phyloP scores from a whole-genome alignment of 192 early-diverging fungal genomes.

The Entomortierella parvispora region DNA sequence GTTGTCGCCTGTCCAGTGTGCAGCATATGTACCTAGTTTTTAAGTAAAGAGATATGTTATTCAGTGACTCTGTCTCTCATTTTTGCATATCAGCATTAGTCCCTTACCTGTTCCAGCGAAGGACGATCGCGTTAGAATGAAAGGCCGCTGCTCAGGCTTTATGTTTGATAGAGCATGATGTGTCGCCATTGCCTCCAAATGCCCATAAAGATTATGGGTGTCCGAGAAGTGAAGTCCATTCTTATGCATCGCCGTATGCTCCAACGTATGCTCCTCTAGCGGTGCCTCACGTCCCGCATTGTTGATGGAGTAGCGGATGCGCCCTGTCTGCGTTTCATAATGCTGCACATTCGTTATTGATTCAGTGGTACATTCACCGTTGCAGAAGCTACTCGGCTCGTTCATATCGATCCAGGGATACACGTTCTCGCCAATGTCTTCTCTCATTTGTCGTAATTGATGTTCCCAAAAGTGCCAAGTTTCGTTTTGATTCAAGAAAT shows the following conservation, averaged over 20 bases:
- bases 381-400: slow-evolving; percentile 72
- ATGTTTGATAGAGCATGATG: slow-evolving; percentile 50
- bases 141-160: slow-evolving; percentile 60
- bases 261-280: slow-evolving; percentile 33
- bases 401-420: slow-evolving; percentile 82
- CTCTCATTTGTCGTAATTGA: slow-evolving; percentile 56
- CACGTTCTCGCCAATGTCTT: slow-evolving; percentile 60
- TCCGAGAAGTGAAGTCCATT: slow-evolving; percentile 62
- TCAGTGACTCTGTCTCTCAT: too few species aligned
- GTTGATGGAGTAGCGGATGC: slow-evolving; percentile 47
- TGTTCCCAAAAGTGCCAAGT: slow-evolving; percentile 36
- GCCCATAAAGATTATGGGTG: slow-evolving; percentile 71
- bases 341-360: slow-evolving; percentile 6
- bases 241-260: slow-evolving; percentile 51
- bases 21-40: slow-evolving; percentile 42
- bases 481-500: slow-evolving; percentile 67
- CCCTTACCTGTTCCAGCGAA: slow-evolving; percentile 69
- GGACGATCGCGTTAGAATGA: slow-evolving; percentile 70
- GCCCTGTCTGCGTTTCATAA: background rate
- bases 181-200: slow-evolving; percentile 66
- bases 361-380: slow-evolving; percentile 60
- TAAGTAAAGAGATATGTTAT: background rate
- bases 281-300: slow-evolving; percentile 38
- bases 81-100: too few species aligned
- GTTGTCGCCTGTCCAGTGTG: slow-evolving; percentile 72